A percentile compares a stretch with the other conserved stretches of the same genome.
phyloP scores from a whole-genome alignment of 805 yeast species.

The Kregervanrija pseudodelftensis region DNA sequence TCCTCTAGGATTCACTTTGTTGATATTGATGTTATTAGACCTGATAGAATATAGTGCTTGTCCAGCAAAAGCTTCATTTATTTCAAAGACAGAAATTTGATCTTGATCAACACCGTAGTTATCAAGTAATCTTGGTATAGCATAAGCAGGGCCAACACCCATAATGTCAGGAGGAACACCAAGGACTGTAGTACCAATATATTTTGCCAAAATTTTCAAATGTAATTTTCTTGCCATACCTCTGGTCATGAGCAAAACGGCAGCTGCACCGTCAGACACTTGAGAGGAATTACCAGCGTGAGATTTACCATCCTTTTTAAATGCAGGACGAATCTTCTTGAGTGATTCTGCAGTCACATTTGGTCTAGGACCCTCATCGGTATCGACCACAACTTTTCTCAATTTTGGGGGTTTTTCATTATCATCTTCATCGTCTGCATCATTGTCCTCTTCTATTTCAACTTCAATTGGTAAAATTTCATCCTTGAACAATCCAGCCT shows the following conservation, averaged over 20 bases:
- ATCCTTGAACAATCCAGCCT: constrained; percentile 68
- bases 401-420: constrained; percentile 9
- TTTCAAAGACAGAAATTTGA: constrained; percentile 74
- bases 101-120: constrained; percentile 39
- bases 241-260: constrained; percentile 76
- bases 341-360: constrained; percentile 77
- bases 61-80: constrained; percentile 96
- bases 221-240: constrained; percentile 71
- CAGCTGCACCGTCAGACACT: constrained; percentile 94
- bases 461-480: constrained; percentile 82
- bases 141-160: constrained; percentile 98
- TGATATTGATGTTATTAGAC: constrained; percentile 55
- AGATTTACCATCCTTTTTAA: constrained; percentile 74
- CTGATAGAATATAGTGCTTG: constrained; percentile 77
- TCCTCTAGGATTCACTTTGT: constrained; percentile 83
- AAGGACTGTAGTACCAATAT: constrained; percentile 66
- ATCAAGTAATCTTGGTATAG: constrained; percentile 74
- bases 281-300: constrained; percentile 97
- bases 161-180: constrained; percentile 97
- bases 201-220: constrained; percentile 72
- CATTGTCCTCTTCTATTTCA: constrained; percentile 48
- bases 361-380: constrained; percentile 76
- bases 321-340: constrained; percentile 78
- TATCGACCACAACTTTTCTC: constrained; percentile 25
- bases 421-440: constrained; percentile 39